Base-by-base conservation (phyloP, 306 rosid genomes). In the Rubus parviflorus region DNA sequence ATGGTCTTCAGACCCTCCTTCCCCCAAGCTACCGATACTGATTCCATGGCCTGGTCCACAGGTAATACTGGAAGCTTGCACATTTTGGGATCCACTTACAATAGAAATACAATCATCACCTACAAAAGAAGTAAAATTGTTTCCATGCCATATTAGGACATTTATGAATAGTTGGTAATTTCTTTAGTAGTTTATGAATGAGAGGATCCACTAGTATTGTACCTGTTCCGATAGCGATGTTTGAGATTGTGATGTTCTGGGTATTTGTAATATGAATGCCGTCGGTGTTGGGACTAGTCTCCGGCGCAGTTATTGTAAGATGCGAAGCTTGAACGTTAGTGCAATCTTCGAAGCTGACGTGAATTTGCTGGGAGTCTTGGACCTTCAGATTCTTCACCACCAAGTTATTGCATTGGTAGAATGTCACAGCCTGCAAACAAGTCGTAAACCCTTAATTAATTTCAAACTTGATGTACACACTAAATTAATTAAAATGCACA, bases 21-120 rank as follows among this genome's bases (percentile, higher is more conserved):
- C 70, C 13, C 98, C 98, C 70, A 93, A 79, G 83, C 98, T 89
- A 80, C 98, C 98, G 53, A 93, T 86, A 52, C 97, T 93, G 86
- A 93, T 91, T 43, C 98, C 98, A 79, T 93, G 98, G 16, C 98
- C 98, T 1, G 98, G 95, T 73, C 98, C 98, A 37, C 98, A 93
- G 22, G 88, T 87, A 45, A 93, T 89, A 62, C 85, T 57, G 7
- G 76, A 77, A 68, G 89, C 95, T 80, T 41, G 70, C 35, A 93
- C 85, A 2, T 88, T 82, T 43, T 10, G 72, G 45, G 95, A 89
- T 45, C 95, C 98, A 62, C 78, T 79, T 19, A 84, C 98, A 61
- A 93, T 93, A 42, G 97, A 93, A 83, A 93, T 89, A 56, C 98
- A 93, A 67, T 93, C 97, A 63, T 93, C 98, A 51, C 98, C 98